Evolutionary conservation across 345 rosid species (phyloP).

Genomic region (Microthlaspi erraticum): DNA sequence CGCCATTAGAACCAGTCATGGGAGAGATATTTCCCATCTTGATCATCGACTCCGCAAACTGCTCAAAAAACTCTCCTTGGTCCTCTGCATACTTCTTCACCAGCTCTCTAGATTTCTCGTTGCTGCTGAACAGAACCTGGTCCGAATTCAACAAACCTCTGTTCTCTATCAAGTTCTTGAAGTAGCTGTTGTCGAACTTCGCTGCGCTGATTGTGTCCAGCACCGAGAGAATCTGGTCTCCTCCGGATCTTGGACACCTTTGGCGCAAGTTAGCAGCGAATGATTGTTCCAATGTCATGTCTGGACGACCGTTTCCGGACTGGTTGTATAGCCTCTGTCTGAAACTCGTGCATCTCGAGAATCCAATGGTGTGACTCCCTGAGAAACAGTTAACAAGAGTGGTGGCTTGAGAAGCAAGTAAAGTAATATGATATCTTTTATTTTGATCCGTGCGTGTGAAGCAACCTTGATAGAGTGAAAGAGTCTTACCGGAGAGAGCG

Average conservation of each 20-base stretch:
- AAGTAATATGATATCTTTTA: background rate
- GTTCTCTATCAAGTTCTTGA: slow-evolving; percentile 69
- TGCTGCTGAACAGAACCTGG: slow-evolving; percentile 69
- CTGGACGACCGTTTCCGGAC: slow-evolving; percentile 78
- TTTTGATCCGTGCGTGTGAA: background rate
- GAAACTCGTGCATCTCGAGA: slow-evolving; percentile 84
- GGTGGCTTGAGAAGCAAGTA: slow-evolving; percentile 24
- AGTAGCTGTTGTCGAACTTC: slow-evolving; percentile 81
- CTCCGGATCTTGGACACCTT: slow-evolving; percentile 67
- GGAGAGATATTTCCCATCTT: slow-evolving; percentile 94
- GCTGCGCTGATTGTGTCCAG: slow-evolving; percentile 64
- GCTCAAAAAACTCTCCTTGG: slow-evolving; percentile 67
- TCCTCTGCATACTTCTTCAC: slow-evolving; percentile 76
- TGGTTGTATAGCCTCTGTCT: slow-evolving; percentile 93
- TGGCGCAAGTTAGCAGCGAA: slow-evolving; percentile 57
- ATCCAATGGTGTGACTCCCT: slow-evolving; percentile 97
- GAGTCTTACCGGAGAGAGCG: slow-evolving; percentile 70
- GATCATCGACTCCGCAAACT: slow-evolving; percentile 84
- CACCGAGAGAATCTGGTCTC: slow-evolving; percentile 70
- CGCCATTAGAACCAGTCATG: slow-evolving; percentile 75
- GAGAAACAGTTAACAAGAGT: slow-evolving; percentile 1
- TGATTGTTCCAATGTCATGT: slow-evolving; percentile 65
- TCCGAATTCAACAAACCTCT: slow-evolving; percentile 86
- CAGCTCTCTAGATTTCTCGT: slow-evolving; percentile 58
- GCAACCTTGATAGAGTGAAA: background rate